phyloP scores from a whole-genome alignment of 2,329 filamentous ascomycete species.

The Westerdykella sp. region DNA sequence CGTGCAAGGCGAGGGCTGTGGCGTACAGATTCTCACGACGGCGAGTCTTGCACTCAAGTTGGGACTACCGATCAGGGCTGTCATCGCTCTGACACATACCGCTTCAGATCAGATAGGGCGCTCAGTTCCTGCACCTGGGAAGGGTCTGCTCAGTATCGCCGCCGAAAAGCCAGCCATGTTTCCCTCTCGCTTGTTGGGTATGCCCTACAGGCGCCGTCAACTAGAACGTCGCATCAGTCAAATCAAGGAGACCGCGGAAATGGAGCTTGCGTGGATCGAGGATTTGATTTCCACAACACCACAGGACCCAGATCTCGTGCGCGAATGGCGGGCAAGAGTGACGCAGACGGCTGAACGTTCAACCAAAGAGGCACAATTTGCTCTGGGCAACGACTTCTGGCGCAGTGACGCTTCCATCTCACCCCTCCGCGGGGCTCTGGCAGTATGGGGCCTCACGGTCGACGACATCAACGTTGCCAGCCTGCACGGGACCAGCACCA shows the following conservation, averaged over 20 bases:
- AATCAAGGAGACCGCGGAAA: conserved; percentile 5
- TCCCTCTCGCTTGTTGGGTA: conserved; percentile 19
- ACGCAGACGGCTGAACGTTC: background rate
- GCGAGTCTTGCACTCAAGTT: conserved; percentile 34
- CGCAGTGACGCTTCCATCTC: conserved; percentile 64
- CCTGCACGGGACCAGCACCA: conserved; percentile 97
- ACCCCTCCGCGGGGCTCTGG: conserved; percentile 88
- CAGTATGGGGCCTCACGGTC: conserved; percentile 96
- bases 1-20: conserved; percentile 34
- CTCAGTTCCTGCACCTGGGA: conserved; percentile 38
- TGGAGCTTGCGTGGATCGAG: conserved; percentile 3
- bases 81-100: conserved; percentile 31
- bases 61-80: conserved; percentile 31
- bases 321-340: conserved; percentile 4
- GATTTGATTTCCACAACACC: conserved; percentile 1
- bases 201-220: conserved; percentile 20
- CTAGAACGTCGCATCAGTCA: conserved; percentile 13
- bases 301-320: conserved; percentile 3
- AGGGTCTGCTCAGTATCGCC: conserved; percentile 32
- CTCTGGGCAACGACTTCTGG: conserved; percentile 28
- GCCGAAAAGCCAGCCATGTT: conserved; percentile 12
- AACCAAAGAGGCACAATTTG: conserved; percentile 4
- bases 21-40: conserved; percentile 32
- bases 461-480: conserved; percentile 93
- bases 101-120: conserved; percentile 33